These are phyloP conservation scores for Aspergillus puulaauensis DNA, from an alignment of 2,329 filamentous ascomycete species.

Conservation along the genomic window DNA sequence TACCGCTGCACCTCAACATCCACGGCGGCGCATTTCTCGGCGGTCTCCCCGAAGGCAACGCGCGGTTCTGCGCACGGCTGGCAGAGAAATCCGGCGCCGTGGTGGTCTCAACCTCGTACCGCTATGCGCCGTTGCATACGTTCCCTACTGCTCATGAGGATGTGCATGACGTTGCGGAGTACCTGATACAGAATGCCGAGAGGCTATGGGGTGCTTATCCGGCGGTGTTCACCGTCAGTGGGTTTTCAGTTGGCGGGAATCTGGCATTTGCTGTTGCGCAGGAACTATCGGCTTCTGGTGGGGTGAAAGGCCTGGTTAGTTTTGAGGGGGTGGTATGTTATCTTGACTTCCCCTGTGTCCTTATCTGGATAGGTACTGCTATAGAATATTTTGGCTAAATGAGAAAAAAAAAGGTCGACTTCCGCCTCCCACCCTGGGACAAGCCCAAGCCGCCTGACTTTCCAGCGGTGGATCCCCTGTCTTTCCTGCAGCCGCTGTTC, in stretches of 20 bases:
- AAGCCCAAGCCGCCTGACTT: conserved; percentile 40
- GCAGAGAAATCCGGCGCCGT: conserved; percentile 43
- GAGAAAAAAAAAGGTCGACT: conserved; percentile 31
- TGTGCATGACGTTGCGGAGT: conserved; percentile 45
- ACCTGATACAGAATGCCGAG: conserved; percentile 40
- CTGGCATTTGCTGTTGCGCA: conserved; percentile 39
- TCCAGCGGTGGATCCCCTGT: conserved; percentile 40
- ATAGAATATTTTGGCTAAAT: too few species aligned
- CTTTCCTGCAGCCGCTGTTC: conserved; percentile 43
- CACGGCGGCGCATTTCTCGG: conserved; percentile 16
- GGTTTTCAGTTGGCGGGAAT: conserved; percentile 47
- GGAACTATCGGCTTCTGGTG: conserved; percentile 21
- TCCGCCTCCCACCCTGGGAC: conserved; percentile 39
- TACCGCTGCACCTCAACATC: conserved; percentile 14
- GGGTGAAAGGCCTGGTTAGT: conserved; percentile 40
- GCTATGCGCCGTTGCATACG: conserved; percentile 40
- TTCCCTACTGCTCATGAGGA: conserved; percentile 47
- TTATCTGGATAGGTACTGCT: too few species aligned
- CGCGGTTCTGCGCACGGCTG: conserved; percentile 23
- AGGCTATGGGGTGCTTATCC: conserved; percentile 25
- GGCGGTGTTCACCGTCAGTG: conserved; percentile 44
- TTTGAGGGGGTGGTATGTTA: conserved; percentile 38
- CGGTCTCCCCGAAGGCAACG: conserved; percentile 15
- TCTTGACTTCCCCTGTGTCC: not conserved
- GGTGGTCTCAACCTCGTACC: conserved; percentile 41